Evolutionary conservation across 305 asterid genomes (phyloP), one percentile per base, ranked within the genome.

Genomic region (Lippia alba): DNA sequence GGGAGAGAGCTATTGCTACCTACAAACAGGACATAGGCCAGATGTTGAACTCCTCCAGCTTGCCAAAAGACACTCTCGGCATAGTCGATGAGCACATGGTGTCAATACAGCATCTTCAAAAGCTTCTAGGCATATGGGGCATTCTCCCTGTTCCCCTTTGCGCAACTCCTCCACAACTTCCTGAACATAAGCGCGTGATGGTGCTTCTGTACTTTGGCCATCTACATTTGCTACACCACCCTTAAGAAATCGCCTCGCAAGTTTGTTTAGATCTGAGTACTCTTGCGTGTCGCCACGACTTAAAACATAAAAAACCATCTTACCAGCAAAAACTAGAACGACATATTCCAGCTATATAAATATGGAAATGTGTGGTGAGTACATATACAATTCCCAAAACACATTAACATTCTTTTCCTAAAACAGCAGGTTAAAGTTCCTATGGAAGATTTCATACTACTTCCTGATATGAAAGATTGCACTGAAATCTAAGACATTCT

Each of bases 261-360:
- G 96, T 86, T 94, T 92, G 81, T 89, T 84, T 76, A 94, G 73
- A 79, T 92, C 99, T 64, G 99, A 87, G 84, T 82, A 94, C 71
- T 94, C 99, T 74, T 92, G 97, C 56, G 99, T 86, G 83, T 94
- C 99, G 51, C 97, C 99, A 79, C 99, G 99, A 80, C 99, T 94
- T 84, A 61, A 81, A 72, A 76, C 40, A 66, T 56, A 79, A 50
- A 66, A 55, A 79, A 69, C 50, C 71, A 70, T 19, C 74, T 75
- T 69, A 83, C 65, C 30, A 73, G 65, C 41, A 20, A 70, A 74
- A 67, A 49, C 74, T 57, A 75, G 36, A 40, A 79, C 44, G 60
- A 40, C 66, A 18, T 46, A 10, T 19, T 33, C 39, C 16, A 36
- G 53, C 17, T 32, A 48, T 36, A 34, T 16, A 19, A 12, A 72